Conservation (phyloP, 1,139 yeast genomes). For the Chernovozyma aurita region DNA sequence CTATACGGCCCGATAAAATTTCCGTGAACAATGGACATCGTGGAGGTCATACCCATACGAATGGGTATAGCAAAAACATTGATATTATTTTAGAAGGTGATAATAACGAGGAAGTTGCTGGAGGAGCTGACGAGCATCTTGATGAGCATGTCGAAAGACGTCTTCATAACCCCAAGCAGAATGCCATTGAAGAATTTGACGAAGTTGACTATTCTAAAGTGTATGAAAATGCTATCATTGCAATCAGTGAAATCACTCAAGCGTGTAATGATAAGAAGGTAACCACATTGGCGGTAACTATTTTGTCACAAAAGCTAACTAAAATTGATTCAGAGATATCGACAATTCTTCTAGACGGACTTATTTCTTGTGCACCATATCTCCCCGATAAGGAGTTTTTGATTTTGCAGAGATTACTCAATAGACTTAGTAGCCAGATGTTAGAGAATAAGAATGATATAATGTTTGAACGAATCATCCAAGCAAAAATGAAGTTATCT, state of each 20-base stretch:
- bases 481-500: constrained; percentile 54
- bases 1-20: background rate
- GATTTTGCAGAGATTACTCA: constrained; percentile 47
- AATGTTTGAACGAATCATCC: constrained; percentile 33
- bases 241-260: constrained; percentile 68
- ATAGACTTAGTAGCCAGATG: constrained; percentile 33
- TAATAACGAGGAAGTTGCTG: background rate
- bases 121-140: constrained; percentile 1
- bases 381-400: constrained; percentile 59
- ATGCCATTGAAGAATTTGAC: too few species aligned
- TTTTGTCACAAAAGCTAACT: constrained; percentile 75
- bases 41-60: too few species aligned
- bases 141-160: too few species aligned
- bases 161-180: too few species aligned
- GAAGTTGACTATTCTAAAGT: constrained; percentile 26
- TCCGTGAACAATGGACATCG: background rate
- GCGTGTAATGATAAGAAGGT: constrained; percentile 71
- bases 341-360: constrained; percentile 47
- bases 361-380: constrained; percentile 54
- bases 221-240: constrained; percentile 62
- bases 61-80: too few species aligned
- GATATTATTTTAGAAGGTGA: background rate
- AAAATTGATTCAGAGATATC: constrained; percentile 37
- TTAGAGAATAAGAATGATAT: constrained; percentile 26
- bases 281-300: constrained; percentile 76